Conservation (phyloP, 805 yeast genomes). For the Candida nitratophila region DNA sequence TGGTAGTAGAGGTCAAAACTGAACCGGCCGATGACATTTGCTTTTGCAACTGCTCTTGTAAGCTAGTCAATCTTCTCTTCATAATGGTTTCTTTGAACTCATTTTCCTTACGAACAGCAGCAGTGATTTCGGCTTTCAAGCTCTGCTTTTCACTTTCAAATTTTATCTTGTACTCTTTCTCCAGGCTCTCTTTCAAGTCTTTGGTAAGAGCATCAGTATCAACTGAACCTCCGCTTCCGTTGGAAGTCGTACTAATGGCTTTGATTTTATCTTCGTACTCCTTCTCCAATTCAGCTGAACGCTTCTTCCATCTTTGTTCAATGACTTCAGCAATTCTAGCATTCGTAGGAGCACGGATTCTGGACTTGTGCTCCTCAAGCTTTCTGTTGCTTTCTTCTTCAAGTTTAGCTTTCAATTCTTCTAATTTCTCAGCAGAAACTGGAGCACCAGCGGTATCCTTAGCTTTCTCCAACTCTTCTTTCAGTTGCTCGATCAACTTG, state of each 20-base stretch:
- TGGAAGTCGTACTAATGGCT: slow-evolving; percentile 11
- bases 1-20: not conserved
- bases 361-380: slow-evolving; percentile 24
- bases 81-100: slow-evolving; percentile 53
- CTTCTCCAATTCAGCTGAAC: slow-evolving; percentile 28
- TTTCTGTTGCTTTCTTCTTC: slow-evolving; percentile 26
- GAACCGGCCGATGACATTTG: not conserved
- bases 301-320: slow-evolving; percentile 26
- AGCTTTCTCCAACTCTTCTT: slow-evolving; percentile 12
- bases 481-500: slow-evolving; percentile 9
- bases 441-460: slow-evolving; percentile 13
- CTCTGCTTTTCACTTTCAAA: slow-evolving; percentile 25
- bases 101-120: slow-evolving; percentile 48
- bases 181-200: slow-evolving; percentile 14
- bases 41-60: slow-evolving; percentile 30
- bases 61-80: slow-evolving; percentile 43
- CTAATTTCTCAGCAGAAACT: slow-evolving; percentile 11
- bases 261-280: slow-evolving; percentile 16
- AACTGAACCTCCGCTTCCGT: slow-evolving; percentile 2
- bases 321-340: slow-evolving; percentile 29
- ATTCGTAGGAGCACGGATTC: slow-evolving; percentile 31
- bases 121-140: slow-evolving; percentile 37
- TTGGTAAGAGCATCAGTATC: slow-evolving; percentile 6
- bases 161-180: slow-evolving; percentile 9
- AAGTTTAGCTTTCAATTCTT: slow-evolving; percentile 19